These are phyloP conservation scores for Neoarthrinium moseri DNA, from an alignment of 2,329 filamentous ascomycete genomes.

Conservation along the genomic window DNA sequence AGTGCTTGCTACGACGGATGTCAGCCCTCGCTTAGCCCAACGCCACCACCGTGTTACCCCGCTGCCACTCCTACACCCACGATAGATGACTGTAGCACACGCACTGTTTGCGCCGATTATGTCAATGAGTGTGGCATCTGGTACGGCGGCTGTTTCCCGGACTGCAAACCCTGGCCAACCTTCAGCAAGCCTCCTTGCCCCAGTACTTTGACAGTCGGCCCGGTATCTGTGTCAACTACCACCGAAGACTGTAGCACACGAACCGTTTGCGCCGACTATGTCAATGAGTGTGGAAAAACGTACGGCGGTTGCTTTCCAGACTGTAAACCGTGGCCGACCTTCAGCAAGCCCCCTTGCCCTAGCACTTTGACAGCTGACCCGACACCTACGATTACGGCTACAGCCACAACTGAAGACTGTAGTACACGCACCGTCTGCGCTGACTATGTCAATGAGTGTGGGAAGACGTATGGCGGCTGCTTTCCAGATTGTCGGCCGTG, in stretches of 20 bases:
- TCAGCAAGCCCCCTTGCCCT: conserved; percentile 14
- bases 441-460: conserved; percentile 19
- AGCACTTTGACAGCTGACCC: not conserved
- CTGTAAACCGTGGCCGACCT: conserved; percentile 17
- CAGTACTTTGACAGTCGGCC: too few relatives aligned
- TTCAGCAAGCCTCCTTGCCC: too few relatives aligned
- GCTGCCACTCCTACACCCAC: not conserved
- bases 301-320: conserved; percentile 9
- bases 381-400: not conserved
- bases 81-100: conserved; percentile 11
- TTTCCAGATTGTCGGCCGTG: conserved; percentile 16
- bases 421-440: conserved; percentile 13
- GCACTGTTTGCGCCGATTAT: conserved; percentile 16
- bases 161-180: not conserved
- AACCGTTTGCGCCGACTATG: too few relatives aligned
- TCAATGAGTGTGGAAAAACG: too few relatives aligned
- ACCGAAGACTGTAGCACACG: too few relatives aligned
- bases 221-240: too few relatives aligned
- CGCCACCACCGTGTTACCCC: too few relatives aligned
- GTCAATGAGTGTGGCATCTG: conserved; percentile 17
- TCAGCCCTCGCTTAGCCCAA: too few relatives aligned
- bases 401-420: conserved; percentile 3
- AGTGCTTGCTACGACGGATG: too few relatives aligned
- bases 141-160: conserved; percentile 13
- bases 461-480: not conserved